Conservation (phyloP, 371 early-diverging fungal species). For the Actinomortierella wolfii region DNA sequence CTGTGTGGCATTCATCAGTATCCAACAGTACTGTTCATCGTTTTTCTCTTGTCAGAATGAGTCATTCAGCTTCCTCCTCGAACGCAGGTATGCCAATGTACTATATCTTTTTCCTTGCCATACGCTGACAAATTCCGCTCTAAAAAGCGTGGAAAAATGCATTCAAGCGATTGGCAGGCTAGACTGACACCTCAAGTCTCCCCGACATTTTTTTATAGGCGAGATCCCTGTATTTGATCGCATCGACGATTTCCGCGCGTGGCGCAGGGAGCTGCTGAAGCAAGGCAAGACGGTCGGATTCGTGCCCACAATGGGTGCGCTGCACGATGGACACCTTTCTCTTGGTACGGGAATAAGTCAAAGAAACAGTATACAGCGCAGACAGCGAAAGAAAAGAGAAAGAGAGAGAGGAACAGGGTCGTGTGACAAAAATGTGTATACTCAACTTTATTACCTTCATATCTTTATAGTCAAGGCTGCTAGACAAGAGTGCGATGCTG, state of each 20-base stretch:
- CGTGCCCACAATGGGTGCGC: conserved; percentile 92
- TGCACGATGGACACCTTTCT: conserved; percentile 87
- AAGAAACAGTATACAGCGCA: not conserved
- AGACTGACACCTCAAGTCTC: too few relatives aligned
- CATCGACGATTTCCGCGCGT: conserved; percentile 65
- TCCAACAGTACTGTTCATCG: too few relatives aligned
- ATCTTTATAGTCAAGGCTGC: conserved; percentile 61
- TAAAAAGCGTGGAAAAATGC: too few relatives aligned
- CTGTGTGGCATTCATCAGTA: too few relatives aligned
- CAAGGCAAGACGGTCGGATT: conserved; percentile 67
- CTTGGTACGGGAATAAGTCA: conserved; percentile 54
- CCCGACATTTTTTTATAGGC: too few relatives aligned
- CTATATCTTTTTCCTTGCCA: too few relatives aligned
- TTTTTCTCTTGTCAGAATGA: too few relatives aligned
- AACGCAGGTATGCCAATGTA: too few relatives aligned
- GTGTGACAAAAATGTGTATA: not conserved
- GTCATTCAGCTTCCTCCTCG: too few relatives aligned
- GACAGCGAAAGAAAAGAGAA: not conserved
- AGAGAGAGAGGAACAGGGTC: not conserved
- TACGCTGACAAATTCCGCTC: too few relatives aligned
- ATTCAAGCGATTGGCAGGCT: too few relatives aligned
- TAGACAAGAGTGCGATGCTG: conserved; percentile 62
- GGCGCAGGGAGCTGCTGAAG: conserved; percentile 59
- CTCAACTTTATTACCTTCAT: not conserved
- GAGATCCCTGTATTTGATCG: conserved; percentile 65